phyloP scores from a whole-genome alignment of 176 grass and related monocot genomes.

The Oryza meridionalis region DNA sequence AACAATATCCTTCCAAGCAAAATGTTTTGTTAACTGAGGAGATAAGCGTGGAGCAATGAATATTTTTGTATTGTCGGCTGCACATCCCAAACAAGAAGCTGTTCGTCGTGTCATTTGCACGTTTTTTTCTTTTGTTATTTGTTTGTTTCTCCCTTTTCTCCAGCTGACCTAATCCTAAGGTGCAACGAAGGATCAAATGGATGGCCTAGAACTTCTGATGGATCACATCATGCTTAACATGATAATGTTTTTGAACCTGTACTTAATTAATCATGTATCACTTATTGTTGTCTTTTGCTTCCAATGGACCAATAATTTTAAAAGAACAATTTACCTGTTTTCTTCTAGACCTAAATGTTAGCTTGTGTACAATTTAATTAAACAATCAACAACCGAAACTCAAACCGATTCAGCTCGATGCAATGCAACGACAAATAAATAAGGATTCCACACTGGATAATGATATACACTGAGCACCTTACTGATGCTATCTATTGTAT shows the following conservation, averaged over 20 bases:
- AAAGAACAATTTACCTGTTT: not conserved
- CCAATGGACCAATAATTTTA: not conserved
- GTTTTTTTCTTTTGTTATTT: not conserved
- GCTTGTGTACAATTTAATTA: not conserved
- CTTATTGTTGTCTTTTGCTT: not conserved
- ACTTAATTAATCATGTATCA: slow-evolving; percentile 4
- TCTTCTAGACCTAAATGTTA: not conserved
- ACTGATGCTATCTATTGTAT: not conserved
- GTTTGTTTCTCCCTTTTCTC: not conserved
- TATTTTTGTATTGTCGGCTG: not conserved
- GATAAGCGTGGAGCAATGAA: slow-evolving; percentile 37
- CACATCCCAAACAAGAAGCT: not conserved
- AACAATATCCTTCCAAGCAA: slow-evolving; percentile 11
- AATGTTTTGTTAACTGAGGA: slow-evolving; percentile 18
- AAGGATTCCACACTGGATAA: not conserved
- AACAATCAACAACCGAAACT: not conserved
- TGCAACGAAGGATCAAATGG: slow-evolving; percentile 26
- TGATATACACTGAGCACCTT: not conserved
- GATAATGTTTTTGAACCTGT: not conserved
- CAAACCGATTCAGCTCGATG: not conserved
- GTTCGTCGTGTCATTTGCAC: not conserved
- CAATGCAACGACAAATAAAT: not conserved
- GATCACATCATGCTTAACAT: slow-evolving; percentile 11
- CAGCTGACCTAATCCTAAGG: slow-evolving; percentile 30
- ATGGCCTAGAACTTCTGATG: not conserved